Evolutionary conservation across 495 filamentous ascomycete genomes (phyloP), one percentile per base, ranked within the genome.

Genomic region (Melanomma pulvis-pyrius): DNA sequence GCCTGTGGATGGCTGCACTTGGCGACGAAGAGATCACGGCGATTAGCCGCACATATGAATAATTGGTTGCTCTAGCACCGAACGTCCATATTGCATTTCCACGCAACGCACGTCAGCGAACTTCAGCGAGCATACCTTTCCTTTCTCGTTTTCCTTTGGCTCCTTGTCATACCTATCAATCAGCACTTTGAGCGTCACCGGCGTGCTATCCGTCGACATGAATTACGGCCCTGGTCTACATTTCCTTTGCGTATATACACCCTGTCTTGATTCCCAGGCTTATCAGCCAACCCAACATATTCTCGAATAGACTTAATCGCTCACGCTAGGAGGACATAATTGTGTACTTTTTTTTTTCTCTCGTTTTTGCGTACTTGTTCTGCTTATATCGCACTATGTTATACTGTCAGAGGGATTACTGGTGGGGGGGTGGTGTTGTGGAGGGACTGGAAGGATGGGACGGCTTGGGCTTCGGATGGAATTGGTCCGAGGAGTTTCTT

Each of bases 1-100:
- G 93, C 77, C 82, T 99, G 53, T 99, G 96, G 96, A 92, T 99
- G 81, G 87, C 91, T 19, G 91, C 90, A 26, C 79, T 99, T 44
- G 83, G 81, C 21, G 96, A 99, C 69, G 91, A 92, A 48, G 88
- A 93, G 75, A 93, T 99, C 71, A 78, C 82, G 54, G 71, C 39
- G 25, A 57, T 49, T 24, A 72, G 69, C 65, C 47, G 58, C 15
- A 60, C 50, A 32, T 48, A 21, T n/a, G 65, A 72, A 52, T 71
- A 36, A 61, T 36, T 30, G 15, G 5, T 54, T 60, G n/a, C 44
- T 19, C 17, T 24, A 57, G 22, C 26, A 29, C 15, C 29, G 13
- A 60, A 54, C 49, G 44, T 32, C 22, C 49, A 13, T 32, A 29
- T 44, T 30, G 25, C 54, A 59, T 59, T 59, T 17, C 53, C 47